Evolutionary conservation across 805 yeast genomes (phyloP).

Genomic region (Lachancea sp.): DNA sequence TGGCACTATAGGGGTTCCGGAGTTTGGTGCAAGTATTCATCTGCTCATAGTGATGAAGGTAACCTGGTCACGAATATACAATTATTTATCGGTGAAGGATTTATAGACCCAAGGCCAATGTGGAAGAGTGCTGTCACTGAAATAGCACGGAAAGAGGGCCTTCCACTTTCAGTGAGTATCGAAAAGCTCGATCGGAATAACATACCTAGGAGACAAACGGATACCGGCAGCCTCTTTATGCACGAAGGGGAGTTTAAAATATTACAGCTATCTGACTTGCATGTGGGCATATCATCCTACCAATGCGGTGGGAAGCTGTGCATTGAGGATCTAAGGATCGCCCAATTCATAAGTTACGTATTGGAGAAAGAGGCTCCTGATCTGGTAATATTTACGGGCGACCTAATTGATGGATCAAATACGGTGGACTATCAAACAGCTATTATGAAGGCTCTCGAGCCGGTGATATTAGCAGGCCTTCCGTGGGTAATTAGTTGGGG

Average conservation of each 20-base stretch:
- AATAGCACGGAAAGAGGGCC: background rate
- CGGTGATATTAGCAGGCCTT: slow-evolving; percentile 44
- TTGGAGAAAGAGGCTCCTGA: slow-evolving; percentile 54
- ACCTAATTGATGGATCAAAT: slow-evolving; percentile 47
- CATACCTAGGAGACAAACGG: background rate
- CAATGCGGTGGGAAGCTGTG: slow-evolving; percentile 33
- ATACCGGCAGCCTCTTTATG: background rate
- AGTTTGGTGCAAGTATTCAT: slow-evolving; percentile 47
- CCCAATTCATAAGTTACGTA: slow-evolving; percentile 44
- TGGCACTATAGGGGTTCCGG: slow-evolving; percentile 47
- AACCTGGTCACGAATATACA: slow-evolving; percentile 43
- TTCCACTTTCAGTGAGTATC: slow-evolving; percentile 4
- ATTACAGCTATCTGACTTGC: slow-evolving; percentile 61
- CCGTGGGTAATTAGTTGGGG: slow-evolving; percentile 61
- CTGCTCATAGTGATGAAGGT: slow-evolving; percentile 29
- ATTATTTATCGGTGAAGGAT: slow-evolving; percentile 48
- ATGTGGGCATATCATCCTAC: slow-evolving; percentile 49
- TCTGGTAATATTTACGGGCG: slow-evolving; percentile 60
- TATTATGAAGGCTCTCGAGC: slow-evolving; percentile 49
- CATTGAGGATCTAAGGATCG: slow-evolving; percentile 48
- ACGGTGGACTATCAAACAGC: slow-evolving; percentile 60
- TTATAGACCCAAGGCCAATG: slow-evolving; percentile 52
- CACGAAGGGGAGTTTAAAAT: slow-evolving; percentile 34
- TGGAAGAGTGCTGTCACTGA: slow-evolving; percentile 39
- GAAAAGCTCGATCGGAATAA: background rate